A percentile compares a stretch with the other conserved stretches of the same genome.
These are phyloP conservation scores for Penicillium frequentans DNA, from an alignment of 2,329 filamentous ascomycete genomes.

Conservation along the genomic window DNA sequence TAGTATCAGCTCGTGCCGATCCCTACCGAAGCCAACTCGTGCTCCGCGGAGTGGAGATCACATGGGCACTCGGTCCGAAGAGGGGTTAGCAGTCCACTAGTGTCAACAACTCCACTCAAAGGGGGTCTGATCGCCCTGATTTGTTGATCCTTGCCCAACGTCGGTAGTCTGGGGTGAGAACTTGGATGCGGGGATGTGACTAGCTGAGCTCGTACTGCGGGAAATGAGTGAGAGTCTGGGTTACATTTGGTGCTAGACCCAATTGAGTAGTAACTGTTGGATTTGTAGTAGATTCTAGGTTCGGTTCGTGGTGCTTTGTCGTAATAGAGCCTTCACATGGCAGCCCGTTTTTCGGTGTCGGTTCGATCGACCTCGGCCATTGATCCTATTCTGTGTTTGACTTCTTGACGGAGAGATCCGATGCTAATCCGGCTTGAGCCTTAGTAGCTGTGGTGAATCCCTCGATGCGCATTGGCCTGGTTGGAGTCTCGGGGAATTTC, in stretches of 20 bases:
- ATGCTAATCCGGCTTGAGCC: constrained; percentile 8
- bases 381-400: not conserved
- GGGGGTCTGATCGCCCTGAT: constrained; percentile 5
- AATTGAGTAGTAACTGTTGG: too few relatives aligned
- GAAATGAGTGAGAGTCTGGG: not conserved
- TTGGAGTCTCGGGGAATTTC: constrained; percentile 7
- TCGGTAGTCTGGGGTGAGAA: constrained; percentile 6
- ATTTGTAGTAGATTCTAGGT: not conserved
- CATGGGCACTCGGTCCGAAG: constrained; percentile 13
- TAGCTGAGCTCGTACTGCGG: not conserved
- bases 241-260: too few relatives aligned
- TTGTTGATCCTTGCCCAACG: constrained; percentile 7
- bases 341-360: not conserved
- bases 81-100: not conserved
- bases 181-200: constrained; percentile 8
- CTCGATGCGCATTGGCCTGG: constrained; percentile 3
- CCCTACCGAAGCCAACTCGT: constrained; percentile 9
- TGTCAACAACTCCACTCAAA: not conserved
- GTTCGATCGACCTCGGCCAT: constrained; percentile 13
- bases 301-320: not conserved
- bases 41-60: constrained; percentile 15
- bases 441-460: constrained; percentile 6
- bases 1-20: constrained; percentile 6
- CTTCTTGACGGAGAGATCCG: constrained; percentile 3
- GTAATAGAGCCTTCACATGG: constrained; percentile 7